A percentile compares a stretch with the other conserved stretches of the same genome.
Conservation (phyloP, 257 asterid species). For the Euphrasia confusa region DNA sequence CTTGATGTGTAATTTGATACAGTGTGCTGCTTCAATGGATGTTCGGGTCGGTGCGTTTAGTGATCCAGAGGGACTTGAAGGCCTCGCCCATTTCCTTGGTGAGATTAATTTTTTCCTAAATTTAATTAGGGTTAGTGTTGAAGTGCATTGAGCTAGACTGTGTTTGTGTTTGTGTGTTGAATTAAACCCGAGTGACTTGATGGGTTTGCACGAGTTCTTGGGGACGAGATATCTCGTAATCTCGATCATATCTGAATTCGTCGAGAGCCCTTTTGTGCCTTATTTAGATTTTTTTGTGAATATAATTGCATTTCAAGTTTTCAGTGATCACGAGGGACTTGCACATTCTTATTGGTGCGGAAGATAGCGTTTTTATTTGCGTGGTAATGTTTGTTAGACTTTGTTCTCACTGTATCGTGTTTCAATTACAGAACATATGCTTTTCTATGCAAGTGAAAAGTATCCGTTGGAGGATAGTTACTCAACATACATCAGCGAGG, state of each 20-base stretch:
- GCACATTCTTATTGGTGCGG: not conserved
- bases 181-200: not conserved
- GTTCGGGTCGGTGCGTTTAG: slow-evolving; percentile 94
- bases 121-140: not conserved
- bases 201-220: not conserved
- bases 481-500: slow-evolving; percentile 87
- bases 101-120: slow-evolving; percentile 16
- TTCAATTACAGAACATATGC: slow-evolving; percentile 80
- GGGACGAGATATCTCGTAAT: not conserved
- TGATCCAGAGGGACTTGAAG: slow-evolving; percentile 94
- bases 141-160: not conserved
- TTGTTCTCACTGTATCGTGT: slow-evolving; percentile 17
- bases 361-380: not conserved
- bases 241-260: not conserved
- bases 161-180: not conserved
- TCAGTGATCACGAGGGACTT: not conserved
- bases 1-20: slow-evolving; percentile 28
- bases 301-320: not conserved
- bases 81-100: slow-evolving; percentile 99
- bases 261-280: not conserved
- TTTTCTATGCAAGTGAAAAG: slow-evolving; percentile 95
- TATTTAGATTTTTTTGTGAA: not conserved
- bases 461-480: slow-evolving; percentile 94
- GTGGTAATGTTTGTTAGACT: not conserved
- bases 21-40: slow-evolving; percentile 97